phyloP scores from a whole-genome alignment of 768 basidiomycete species.

The Panaeolus papilionaceus region DNA sequence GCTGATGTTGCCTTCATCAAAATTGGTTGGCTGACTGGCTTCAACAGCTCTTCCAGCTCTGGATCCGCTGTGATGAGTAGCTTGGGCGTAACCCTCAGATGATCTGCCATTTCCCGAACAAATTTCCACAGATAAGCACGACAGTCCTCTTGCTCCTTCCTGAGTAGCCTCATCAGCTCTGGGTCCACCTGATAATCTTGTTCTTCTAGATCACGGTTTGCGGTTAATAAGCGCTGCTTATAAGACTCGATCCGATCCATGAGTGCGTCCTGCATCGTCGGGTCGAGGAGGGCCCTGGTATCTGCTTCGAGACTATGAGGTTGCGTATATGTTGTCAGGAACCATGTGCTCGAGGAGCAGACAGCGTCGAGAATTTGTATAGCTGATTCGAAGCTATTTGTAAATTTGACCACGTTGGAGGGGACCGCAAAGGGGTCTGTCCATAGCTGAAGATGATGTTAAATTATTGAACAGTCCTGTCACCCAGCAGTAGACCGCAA shows the following conservation, averaged over 20 bases:
- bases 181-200: not conserved
- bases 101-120: not conserved
- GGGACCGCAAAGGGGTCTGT: not conserved
- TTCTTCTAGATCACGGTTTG: not conserved
- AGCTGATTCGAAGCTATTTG: not conserved
- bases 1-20: not conserved
- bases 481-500: too few relatives aligned
- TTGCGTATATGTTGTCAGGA: not conserved
- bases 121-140: not conserved
- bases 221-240: not conserved
- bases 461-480: too few relatives aligned
- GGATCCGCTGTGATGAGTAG: not conserved
- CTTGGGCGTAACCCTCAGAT: not conserved
- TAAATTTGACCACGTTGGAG: not conserved
- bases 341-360: not conserved
- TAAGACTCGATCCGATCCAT: not conserved
- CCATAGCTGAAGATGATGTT: not conserved
- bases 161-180: not conserved
- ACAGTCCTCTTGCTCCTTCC: conserved; percentile 1
- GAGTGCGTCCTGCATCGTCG: not conserved
- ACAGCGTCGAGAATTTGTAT: not conserved
- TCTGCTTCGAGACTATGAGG: not conserved
- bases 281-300: not conserved
- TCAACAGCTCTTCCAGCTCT: not conserved
- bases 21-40: not conserved